phyloP scores from a whole-genome alignment of 1,284 basidiomycete genomes.

The Irpex lacteus region DNA sequence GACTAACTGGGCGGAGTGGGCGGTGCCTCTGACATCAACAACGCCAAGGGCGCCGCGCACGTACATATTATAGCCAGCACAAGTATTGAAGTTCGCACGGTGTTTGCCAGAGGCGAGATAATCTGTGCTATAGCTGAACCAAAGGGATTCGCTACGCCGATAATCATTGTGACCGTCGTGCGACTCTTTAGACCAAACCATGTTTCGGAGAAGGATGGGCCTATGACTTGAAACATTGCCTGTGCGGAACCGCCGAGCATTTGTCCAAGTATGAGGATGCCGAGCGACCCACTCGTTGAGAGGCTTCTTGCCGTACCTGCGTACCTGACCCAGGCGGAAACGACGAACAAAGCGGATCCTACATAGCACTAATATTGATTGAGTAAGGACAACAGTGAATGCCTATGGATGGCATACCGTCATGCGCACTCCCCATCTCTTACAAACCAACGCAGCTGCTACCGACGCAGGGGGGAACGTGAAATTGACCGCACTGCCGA shows the following conservation, averaged over 20 bases:
- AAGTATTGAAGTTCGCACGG: slow-evolving; percentile 46
- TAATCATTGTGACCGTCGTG: slow-evolving; percentile 77
- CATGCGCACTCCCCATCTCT: slow-evolving; percentile 56
- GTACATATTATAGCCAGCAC: slow-evolving; percentile 4
- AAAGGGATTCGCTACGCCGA: slow-evolving; percentile 76
- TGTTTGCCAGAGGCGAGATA: slow-evolving; percentile 23
- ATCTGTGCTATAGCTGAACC: slow-evolving; percentile 33
- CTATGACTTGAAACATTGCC: slow-evolving; percentile 67
- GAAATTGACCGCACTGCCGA: slow-evolving; percentile 63
- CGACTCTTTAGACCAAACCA: slow-evolving; percentile 76
- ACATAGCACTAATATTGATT: slow-evolving; percentile 43
- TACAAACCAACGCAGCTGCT: slow-evolving; percentile 51
- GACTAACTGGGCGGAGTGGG: too few species aligned
- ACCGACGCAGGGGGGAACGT: slow-evolving; percentile 62
- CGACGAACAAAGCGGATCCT: slow-evolving; percentile 48
- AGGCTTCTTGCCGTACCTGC: slow-evolving; percentile 59
- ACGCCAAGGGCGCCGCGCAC: too few species aligned
- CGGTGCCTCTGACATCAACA: too few species aligned
- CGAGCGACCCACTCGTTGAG: slow-evolving; percentile 46
- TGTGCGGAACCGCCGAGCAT: slow-evolving; percentile 54
- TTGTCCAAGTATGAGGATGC: slow-evolving; percentile 69
- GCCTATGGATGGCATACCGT: slow-evolving; percentile 40
- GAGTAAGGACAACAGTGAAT: not conserved
- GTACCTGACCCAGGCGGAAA: slow-evolving; percentile 74
- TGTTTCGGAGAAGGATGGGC: slow-evolving; percentile 68